Conservation (phyloP, 2,329 filamentous ascomycete species). For the Pseudophaeomoniella oleicola region DNA sequence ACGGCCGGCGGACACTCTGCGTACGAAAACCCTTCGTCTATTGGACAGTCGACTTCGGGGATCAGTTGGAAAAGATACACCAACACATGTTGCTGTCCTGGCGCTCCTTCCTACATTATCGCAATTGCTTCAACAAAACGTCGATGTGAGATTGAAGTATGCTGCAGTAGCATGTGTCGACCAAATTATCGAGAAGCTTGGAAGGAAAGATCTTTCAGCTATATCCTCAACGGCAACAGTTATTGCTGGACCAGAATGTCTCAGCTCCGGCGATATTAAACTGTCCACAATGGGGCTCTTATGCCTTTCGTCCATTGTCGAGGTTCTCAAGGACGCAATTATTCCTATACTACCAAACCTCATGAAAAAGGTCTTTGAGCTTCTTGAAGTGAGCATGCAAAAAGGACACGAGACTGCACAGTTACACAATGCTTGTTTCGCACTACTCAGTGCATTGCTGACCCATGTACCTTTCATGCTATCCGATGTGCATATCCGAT, state of each 20-base stretch:
- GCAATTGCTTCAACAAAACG: constrained; percentile 7
- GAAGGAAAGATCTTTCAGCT: constrained; percentile 71
- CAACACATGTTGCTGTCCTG: constrained; percentile 56
- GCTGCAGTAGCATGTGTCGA: constrained; percentile 82
- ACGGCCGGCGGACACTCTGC: constrained; percentile 55
- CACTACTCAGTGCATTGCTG: constrained; percentile 64
- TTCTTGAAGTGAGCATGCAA: constrained; percentile 51
- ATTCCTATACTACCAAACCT: constrained; percentile 68
- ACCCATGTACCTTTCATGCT: constrained; percentile 85
- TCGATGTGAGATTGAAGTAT: constrained; percentile 63
- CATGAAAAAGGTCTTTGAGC: constrained; percentile 55
- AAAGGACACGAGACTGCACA: constrained; percentile 40
- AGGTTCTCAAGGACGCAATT: constrained; percentile 73
- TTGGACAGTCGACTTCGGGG: constrained; percentile 66
- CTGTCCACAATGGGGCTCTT: constrained; percentile 74
- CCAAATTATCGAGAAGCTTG: constrained; percentile 87
- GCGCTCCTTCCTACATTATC: neutral
- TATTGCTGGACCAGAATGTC: constrained; percentile 57
- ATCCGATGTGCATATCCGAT: constrained; percentile 57
- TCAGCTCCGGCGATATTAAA: constrained; percentile 57
- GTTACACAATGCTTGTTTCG: constrained; percentile 69
- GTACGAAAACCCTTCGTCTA: constrained; percentile 65
- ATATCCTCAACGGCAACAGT: constrained; percentile 62
- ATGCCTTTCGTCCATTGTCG: constrained; percentile 76
- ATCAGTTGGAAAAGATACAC: constrained; percentile 53